These are phyloP conservation scores for Thraustochytrium sp. DNA, from an alignment of 352 stramenopile species.

Conservation along the genomic window DNA sequence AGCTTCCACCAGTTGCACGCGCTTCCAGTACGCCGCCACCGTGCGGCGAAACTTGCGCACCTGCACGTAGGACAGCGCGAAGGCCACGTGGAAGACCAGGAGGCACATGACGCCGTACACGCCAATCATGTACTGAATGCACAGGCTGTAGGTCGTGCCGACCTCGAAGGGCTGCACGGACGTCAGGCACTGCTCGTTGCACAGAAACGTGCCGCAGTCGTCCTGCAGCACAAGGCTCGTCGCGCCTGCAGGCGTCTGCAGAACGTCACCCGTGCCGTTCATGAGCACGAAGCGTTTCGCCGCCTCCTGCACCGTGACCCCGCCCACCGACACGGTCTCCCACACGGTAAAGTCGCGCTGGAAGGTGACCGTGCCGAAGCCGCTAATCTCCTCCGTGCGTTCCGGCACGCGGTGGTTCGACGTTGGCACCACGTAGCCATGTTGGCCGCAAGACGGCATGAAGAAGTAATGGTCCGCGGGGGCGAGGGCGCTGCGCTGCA, in stretches of 20 bases:
- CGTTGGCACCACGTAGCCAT: conserved; percentile 29
- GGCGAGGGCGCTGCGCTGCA: not conserved
- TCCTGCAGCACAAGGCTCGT: not conserved
- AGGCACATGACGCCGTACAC: not conserved
- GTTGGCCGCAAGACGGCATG: not conserved
- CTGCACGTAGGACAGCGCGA: not conserved
- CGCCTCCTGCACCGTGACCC: not conserved
- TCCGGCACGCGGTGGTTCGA: not conserved
- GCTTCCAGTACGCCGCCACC: conserved; percentile 8
- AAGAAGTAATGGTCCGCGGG: not conserved
- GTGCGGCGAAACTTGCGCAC: not conserved
- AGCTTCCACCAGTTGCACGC: not conserved
- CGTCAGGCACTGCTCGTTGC: not conserved
- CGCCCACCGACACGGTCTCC: not conserved
- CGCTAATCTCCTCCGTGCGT: not conserved
- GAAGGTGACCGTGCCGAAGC: conserved; percentile 15
- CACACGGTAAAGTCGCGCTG: conserved; percentile 25
- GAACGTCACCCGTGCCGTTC: not conserved
- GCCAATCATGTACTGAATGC: conserved; percentile 19
- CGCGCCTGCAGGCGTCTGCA: not conserved
- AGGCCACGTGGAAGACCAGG: conserved; percentile 18
- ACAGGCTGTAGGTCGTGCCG: not conserved
- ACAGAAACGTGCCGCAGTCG: conserved; percentile 22
- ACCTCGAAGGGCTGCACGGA: not conserved
- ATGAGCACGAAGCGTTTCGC: not conserved